Base-by-base conservation (phyloP, 139 green algal species). In the Astrephomene gubernaculifera region DNA sequence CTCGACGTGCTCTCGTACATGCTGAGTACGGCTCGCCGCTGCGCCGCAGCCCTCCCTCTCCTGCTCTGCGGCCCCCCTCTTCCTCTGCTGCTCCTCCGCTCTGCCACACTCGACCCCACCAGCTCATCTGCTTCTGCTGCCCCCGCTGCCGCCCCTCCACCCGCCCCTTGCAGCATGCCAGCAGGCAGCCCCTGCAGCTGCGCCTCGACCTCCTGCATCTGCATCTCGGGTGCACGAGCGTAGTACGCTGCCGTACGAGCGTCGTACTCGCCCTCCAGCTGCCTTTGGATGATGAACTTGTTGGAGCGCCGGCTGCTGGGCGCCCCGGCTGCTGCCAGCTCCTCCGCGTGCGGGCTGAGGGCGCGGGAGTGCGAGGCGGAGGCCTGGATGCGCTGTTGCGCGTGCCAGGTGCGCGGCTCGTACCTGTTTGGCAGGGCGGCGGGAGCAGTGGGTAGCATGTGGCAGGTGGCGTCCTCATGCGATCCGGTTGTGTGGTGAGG, bases 231-330 rank as follows among this genome's bases (percentile, higher is more conserved):
- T 31, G 76, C 76, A 24, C 76, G 57, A 4, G 25, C 44, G 60
- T 73, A 63, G 60, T 72, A 73, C 60, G 60, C 60, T 10, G 53
- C 27, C 41, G 57, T 71, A 71, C 75, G 75, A 57, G 57, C 8
- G 41, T 83, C 76, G 76, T 83, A 83, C 57, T 83, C 76, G 76
- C 76, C 76, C 41, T 72, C 60, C 39, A 83, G 60, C 39, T 83
- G 76, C 4, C 76, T 41, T 41, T 83, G 76, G n/a, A 83, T 64
- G 76, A 83, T 83, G 76, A 83, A 83, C 76, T 63, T 72, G 60
- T 63, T 61, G 31, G n/a, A n/a, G n/a, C n/a, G n/a, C n/a, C 41
- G 41, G 60, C 41, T 1, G 68, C 4, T 24, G 68, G 24, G 24
- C 38, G 36, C 54, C 17, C 4, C 71, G 29, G 52, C 49, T n/a